These are phyloP conservation scores for Clavariopsis aquatica DNA, from an alignment of 495 filamentous ascomycete genomes.

Conservation along the genomic window DNA sequence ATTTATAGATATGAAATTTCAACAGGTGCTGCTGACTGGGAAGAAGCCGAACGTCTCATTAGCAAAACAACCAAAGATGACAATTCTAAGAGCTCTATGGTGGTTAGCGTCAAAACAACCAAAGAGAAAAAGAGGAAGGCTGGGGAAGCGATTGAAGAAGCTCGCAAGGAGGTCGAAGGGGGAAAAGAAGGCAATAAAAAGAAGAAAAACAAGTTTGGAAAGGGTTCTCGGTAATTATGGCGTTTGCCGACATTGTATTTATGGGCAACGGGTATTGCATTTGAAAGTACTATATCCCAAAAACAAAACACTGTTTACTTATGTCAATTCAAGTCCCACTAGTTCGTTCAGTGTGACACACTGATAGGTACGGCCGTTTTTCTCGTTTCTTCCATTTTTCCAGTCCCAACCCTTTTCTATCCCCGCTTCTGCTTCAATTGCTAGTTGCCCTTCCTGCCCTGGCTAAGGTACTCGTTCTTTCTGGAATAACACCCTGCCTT, in stretches of 20 bases:
- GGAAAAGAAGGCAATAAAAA: conserved; percentile 59
- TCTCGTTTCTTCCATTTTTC: too few relatives aligned
- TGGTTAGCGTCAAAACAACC: conserved; percentile 78
- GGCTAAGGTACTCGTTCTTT: too few relatives aligned
- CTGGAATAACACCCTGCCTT: too few relatives aligned
- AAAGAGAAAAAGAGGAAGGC: conserved; percentile 78
- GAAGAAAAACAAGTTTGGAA: conserved; percentile 32
- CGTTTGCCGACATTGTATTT: background rate
- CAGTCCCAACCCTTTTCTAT: too few relatives aligned
- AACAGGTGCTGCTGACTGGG: conserved; percentile 70
- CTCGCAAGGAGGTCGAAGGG: conserved; percentile 60
- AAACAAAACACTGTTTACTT: background rate
- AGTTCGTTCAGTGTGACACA: background rate
- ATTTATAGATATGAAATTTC: conserved; percentile 73
- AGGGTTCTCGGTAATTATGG: background rate
- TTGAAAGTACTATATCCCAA: background rate
- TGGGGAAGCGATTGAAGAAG: conserved; percentile 65
- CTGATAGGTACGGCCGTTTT: background rate
- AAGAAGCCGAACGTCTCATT: conserved; percentile 79
- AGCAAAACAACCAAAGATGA: conserved; percentile 53
- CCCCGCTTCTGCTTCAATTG: too few relatives aligned
- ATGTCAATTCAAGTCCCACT: background rate
- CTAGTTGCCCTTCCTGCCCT: too few relatives aligned
- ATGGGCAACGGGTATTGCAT: background rate
- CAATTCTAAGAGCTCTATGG: conserved; percentile 55